Evolutionary conservation across 78 protist genomes (phyloP), one percentile per base, ranked within the genome.

Genomic region (Cavenderia fasciculata): DNA sequence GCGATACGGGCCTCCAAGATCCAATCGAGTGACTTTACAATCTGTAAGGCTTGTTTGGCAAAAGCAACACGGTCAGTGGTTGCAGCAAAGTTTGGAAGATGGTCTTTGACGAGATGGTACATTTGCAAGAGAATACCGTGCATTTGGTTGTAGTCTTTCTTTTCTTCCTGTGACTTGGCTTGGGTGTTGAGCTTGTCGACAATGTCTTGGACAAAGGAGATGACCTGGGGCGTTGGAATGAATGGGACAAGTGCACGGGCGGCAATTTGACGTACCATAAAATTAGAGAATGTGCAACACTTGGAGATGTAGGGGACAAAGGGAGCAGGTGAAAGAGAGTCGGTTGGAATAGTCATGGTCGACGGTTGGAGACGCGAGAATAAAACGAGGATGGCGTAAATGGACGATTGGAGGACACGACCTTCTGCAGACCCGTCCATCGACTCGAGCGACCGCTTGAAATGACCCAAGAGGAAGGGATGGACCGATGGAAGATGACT

Each of bases 231-330:
- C 1, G 93, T 65, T n/a, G 93, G 61, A 23, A 87, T 49, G 52
- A 87, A 59, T 44, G 93, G 93, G 0, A 87, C 93, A 1, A 87
- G 49, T 10, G 93, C 93, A 34, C 85, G 70, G 12, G 93, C 93
- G 2, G 86, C 43, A 46, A 87, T 87, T 59, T 87, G 85, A 51
- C 93, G 72, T 6, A 87, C 93, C 93, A 87, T 87, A 41, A 74
- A 87, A 31, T 73, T 70, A 11, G 93, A 77, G 56, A 87, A 77
- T 46, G 65, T n/a, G 27, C 88, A 87, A 74, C 93, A 87, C 63
- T 77, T 65, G 27, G 84, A 56, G 57, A 87, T 87, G 54, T 54
- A 69, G 18, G 71, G 86, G 36, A 87, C 68, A 41, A 87, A 87
- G 3, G 34, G 76, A 16, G 63, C 40, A 12, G 93, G 88, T n/a